Conservation (phyloP, 768 basidiomycete species). For the Boletus vermiculosoides region DNA sequence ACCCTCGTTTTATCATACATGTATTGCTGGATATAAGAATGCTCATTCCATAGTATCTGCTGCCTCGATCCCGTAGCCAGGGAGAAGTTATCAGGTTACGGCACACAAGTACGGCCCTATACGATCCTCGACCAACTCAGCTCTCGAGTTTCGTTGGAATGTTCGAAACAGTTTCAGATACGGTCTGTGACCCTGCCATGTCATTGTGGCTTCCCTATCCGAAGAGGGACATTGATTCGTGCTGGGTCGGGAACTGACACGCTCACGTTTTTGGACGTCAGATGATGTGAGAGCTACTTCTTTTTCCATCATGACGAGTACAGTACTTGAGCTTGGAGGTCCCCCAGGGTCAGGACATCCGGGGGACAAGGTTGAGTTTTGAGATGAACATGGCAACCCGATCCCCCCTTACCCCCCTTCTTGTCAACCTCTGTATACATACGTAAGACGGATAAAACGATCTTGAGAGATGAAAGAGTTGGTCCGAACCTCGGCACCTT, state of each 20-base stretch:
- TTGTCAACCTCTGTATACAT: neutral
- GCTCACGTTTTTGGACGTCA: neutral
- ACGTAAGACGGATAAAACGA: neutral
- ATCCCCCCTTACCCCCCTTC: too few relatives aligned
- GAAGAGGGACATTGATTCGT: neutral
- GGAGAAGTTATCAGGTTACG: neutral
- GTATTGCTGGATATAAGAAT: constrained; percentile 14
- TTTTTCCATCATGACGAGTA: too few relatives aligned
- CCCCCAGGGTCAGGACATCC: neutral
- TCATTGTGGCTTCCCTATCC: neutral
- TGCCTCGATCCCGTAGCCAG: neutral
- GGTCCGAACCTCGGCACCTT: neutral
- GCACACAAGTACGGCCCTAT: neutral
- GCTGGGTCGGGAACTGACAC: neutral
- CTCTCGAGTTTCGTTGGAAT: neutral
- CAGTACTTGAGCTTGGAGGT: too few relatives aligned
- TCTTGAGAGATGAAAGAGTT: neutral
- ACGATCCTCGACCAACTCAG: neutral
- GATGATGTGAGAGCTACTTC: neutral
- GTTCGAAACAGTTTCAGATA: neutral
- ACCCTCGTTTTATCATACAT: constrained; percentile 21
- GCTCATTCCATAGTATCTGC: neutral
- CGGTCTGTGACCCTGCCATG: neutral
- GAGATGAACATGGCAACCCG: neutral
- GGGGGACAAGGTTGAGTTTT: neutral